phyloP scores from a whole-genome alignment of 768 basidiomycete species.

The Gloeophyllum trabeum region DNA sequence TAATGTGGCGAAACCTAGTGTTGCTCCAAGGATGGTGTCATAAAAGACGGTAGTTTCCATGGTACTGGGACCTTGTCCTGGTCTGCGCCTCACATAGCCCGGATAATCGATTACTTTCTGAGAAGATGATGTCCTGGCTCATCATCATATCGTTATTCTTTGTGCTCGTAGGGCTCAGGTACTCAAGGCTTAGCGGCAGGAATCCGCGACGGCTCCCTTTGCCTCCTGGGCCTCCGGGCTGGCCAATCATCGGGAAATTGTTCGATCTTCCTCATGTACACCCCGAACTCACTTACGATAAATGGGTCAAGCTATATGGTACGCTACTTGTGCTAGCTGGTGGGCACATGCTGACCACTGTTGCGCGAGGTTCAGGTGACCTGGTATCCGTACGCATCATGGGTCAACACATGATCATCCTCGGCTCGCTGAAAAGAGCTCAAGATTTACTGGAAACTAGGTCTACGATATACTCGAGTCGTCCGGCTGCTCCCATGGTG shows the following conservation, averaged over 20 bases:
- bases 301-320: slow-evolving; percentile 6
- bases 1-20: too few relatives aligned
- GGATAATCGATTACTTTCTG: too few relatives aligned
- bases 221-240: slow-evolving; percentile 9
- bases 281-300: slow-evolving; percentile 7
- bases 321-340: not conserved
- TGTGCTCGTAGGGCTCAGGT: too few relatives aligned
- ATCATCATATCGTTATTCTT: too few relatives aligned
- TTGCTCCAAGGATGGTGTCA: too few relatives aligned
- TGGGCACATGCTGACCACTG: not conserved
- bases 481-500: not conserved
- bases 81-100: too few relatives aligned
- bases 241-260: slow-evolving; percentile 8
- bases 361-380: slow-evolving; percentile 3
- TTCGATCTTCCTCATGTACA: slow-evolving; percentile 4
- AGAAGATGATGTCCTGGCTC: too few relatives aligned
- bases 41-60: too few relatives aligned
- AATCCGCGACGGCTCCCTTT: slow-evolving; percentile 3
- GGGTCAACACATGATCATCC: slow-evolving; percentile 7
- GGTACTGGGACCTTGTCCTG: too few relatives aligned
- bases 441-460: slow-evolving; percentile 12
- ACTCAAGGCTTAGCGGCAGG: too few relatives aligned
- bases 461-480: slow-evolving; percentile 9
- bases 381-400: slow-evolving; percentile 6
- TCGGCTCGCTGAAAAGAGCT: slow-evolving; percentile 6